Evolutionary conservation across 805 yeast genomes (phyloP), one percentile per base, ranked within the genome.

Genomic region (Tetrapisispora pingtungensis): DNA sequence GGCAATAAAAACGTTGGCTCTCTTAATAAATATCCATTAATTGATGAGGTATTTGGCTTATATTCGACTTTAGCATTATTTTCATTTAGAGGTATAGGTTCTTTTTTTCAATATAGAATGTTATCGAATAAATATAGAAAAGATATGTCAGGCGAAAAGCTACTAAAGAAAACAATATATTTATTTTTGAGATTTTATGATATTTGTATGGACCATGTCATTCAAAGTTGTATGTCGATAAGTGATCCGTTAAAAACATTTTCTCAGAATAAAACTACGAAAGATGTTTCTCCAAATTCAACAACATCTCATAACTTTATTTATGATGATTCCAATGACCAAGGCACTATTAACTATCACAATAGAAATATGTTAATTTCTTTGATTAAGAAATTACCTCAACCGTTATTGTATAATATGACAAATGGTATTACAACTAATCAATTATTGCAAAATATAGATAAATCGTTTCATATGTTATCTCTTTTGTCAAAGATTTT

Each of bases 51-150:
- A 26, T 58, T 56, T 40, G 66, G 66, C 5, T 45, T 62, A 22
- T 61, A 56, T 43, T 55, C 62, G 2, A 59, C 64, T 6, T 47
- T 51, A 24, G 56, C 57, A 32, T 46, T 51, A 13, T 46, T 59
- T 28, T 62, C 66, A 1, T 47, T 59, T 13, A 49, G 54, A 44
- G 65, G 64, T 24, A 58, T 61, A 12, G 64, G 64, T 33, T 46
- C 44, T 27, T 49, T 54, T 30, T 52, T 53, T 40, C 57, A 54
- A 26, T 44, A 44, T 34, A 28, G 28, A 36, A 37, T 34, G 36
- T 28, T 37, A 28, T 5, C 31, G 1, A 37, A 17, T 27, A 28
- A 28, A 18, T 39, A 40, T 20, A 22, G 27, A n/a, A 33, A 19
- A 8, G 26, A 22, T 27, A 15, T 30, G 10, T 5, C 10, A 14